phyloP scores from a whole-genome alignment of 768 basidiomycete species.

The Termitomyces sp. region DNA sequence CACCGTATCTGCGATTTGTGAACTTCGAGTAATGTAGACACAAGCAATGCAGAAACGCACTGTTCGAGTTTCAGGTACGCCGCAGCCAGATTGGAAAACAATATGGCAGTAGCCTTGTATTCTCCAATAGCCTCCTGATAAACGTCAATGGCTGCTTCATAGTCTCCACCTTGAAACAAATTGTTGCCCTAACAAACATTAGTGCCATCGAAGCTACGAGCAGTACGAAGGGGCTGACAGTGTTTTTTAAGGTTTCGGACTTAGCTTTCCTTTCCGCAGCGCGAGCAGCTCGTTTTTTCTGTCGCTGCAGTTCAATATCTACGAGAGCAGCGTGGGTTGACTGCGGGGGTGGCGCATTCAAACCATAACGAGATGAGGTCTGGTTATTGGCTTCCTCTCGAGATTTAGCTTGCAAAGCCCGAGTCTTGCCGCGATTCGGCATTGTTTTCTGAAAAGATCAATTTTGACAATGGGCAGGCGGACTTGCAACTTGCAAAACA shows the following conservation, averaged over 20 bases:
- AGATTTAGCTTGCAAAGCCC: background rate
- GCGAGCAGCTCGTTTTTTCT: constrained; percentile 6
- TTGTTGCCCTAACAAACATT: constrained; percentile 25
- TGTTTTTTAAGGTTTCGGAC: constrained; percentile 7
- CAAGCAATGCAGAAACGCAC: constrained; percentile 6
- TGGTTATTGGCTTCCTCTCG: background rate
- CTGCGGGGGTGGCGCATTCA: background rate
- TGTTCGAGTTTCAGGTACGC: constrained; percentile 32
- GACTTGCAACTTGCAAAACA: background rate
- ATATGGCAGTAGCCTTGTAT: constrained; percentile 27
- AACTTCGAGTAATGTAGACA: background rate
- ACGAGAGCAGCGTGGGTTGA: constrained; percentile 3
- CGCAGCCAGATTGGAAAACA: constrained; percentile 31
- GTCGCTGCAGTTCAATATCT: constrained; percentile 1
- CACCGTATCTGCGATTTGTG: constrained; percentile 25
- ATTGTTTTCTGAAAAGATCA: background rate
- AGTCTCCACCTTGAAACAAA: constrained; percentile 25
- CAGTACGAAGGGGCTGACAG: background rate
- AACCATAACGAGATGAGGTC: background rate
- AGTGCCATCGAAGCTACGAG: background rate
- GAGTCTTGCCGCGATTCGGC: constrained; percentile 5
- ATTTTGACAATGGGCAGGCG: background rate
- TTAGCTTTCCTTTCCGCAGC: constrained; percentile 1
- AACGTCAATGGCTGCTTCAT: constrained; percentile 20
- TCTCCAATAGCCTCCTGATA: constrained; percentile 25